A percentile compares a stretch with the other conserved stretches of the same genome.
Conservation (phyloP, 495 filamentous ascomycete genomes). For the Tuber borchii region DNA sequence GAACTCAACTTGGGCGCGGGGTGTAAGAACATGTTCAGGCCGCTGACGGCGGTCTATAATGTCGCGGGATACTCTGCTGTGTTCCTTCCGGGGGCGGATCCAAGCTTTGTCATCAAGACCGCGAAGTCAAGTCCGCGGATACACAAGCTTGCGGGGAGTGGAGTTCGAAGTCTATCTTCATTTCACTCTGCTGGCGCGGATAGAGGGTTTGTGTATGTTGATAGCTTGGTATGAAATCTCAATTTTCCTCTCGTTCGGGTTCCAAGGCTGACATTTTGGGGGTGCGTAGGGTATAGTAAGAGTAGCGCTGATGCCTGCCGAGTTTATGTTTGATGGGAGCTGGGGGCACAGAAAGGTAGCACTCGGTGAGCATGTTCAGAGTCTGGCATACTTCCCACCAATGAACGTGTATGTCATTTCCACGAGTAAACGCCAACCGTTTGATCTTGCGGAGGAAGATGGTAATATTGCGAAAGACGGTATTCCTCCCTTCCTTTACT, state of each 20-base stretch:
- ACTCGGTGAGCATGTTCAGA: constrained; percentile 63
- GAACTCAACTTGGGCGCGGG: neutral
- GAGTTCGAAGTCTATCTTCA: constrained; percentile 59
- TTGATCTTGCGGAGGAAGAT: constrained; percentile 76
- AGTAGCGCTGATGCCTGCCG: constrained; percentile 59
- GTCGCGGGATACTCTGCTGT: constrained; percentile 69
- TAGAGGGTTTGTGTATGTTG: constrained; percentile 72
- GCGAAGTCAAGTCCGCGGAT: constrained; percentile 67
- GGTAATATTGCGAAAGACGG: constrained; percentile 66
- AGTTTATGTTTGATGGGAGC: constrained; percentile 61
- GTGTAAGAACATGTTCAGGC: constrained; percentile 46
- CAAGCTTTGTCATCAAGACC: constrained; percentile 72
- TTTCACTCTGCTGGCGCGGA: constrained; percentile 71
- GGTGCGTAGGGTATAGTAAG: constrained; percentile 53
- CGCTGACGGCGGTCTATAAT: constrained; percentile 59
- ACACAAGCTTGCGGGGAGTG: constrained; percentile 58
- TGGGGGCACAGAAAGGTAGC: constrained; percentile 64
- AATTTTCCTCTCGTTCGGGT: neutral
- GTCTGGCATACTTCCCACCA: constrained; percentile 65
- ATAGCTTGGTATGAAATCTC: constrained; percentile 46
- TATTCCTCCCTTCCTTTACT: neutral
- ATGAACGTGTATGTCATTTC: constrained; percentile 70
- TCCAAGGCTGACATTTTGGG: constrained; percentile 27
- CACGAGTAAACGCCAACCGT: constrained; percentile 59
- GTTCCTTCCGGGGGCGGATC: constrained; percentile 69